Conservation (phyloP, 1,284 basidiomycete species). For the Papiliotrema flavescens region DNA sequence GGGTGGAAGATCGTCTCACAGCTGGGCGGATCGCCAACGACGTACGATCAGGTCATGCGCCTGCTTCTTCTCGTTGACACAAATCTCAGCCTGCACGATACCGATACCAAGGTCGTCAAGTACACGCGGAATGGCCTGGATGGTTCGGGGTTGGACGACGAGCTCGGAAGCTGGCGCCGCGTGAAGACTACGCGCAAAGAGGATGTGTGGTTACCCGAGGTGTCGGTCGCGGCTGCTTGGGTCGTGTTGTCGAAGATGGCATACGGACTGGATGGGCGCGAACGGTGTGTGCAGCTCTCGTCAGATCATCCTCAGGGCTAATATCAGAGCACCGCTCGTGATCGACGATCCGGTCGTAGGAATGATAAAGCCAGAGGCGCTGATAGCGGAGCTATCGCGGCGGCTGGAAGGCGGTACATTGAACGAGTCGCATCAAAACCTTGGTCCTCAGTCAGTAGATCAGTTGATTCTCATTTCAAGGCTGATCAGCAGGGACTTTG, state of each 20-base stretch:
- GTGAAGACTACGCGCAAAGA: conserved; percentile 17
- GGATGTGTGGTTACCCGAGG: conserved; percentile 63
- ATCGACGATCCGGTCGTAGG: conserved; percentile 56
- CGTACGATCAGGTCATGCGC: conserved; percentile 50
- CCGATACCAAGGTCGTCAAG: conserved; percentile 19
- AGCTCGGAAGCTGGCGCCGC: conserved; percentile 9
- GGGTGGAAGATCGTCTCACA: conserved; percentile 72
- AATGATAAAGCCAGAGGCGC: conserved; percentile 59
- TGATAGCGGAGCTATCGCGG: conserved; percentile 52
- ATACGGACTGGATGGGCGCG: conserved; percentile 72
- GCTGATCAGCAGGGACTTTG: conserved; percentile 20
- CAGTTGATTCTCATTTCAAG: background rate
- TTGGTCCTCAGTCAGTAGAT: conserved; percentile 24
- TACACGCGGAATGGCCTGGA: conserved; percentile 42
- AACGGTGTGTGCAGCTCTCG: conserved; percentile 58
- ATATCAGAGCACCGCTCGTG: conserved; percentile 12
- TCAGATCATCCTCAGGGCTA: no score
- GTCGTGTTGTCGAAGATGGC: conserved; percentile 74
- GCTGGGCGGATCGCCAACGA: conserved; percentile 67
- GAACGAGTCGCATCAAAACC: conserved; percentile 3
- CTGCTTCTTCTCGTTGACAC: conserved; percentile 33
- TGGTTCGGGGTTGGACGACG: background rate
- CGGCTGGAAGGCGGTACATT: conserved; percentile 32
- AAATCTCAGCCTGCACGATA: conserved; percentile 42
- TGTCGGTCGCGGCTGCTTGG: conserved; percentile 62